Evolutionary conservation across 2,329 filamentous ascomycete genomes (phyloP).

Genomic region (Fusarium setosum): DNA sequence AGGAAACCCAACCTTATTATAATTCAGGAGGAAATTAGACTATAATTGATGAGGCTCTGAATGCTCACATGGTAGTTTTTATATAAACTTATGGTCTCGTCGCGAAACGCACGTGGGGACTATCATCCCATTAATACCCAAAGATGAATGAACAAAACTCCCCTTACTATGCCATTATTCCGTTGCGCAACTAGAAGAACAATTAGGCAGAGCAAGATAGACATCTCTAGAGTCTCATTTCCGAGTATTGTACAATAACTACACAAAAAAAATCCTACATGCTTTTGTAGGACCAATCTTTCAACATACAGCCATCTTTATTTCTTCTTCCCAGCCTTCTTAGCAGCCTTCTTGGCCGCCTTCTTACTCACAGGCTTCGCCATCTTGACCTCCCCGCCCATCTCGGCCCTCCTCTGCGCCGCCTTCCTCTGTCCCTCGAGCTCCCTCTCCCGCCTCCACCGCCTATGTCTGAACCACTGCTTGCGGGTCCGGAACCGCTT

Average conservation of each 20-base stretch:
- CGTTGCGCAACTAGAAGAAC: too few species aligned
- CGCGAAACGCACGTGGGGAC: too few species aligned
- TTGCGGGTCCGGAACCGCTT: constrained; percentile 63
- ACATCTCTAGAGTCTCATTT: constrained; percentile 21
- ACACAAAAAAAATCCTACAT: constrained; percentile 44
- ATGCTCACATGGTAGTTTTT: too few species aligned
- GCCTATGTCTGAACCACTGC: constrained; percentile 57
- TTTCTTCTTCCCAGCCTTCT: constrained; percentile 52
- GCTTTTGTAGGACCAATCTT: not conserved
- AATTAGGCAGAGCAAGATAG: not conserved
- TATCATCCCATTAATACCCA: too few species aligned
- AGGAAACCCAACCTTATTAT: too few species aligned
- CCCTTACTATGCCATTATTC: too few species aligned
- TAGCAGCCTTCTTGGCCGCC: constrained; percentile 50
- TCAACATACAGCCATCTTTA: constrained; percentile 17
- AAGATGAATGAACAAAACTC: too few species aligned
- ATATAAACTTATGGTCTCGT: too few species aligned
- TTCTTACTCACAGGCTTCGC: constrained; percentile 51
- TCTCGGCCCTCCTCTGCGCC: constrained; percentile 47
- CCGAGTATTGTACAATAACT: constrained; percentile 36
- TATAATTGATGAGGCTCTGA: too few species aligned
- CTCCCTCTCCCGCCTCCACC: constrained; percentile 56
- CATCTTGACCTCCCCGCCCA: constrained; percentile 44
- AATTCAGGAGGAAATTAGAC: too few species aligned
- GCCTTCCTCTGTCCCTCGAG: constrained; percentile 56